Percentiles rank a stretch among this genome's conserved stretches.
Evolutionary conservation across 805 yeast genomes (phyloP).

Genomic region (Metschnikowia dekortorum): DNA sequence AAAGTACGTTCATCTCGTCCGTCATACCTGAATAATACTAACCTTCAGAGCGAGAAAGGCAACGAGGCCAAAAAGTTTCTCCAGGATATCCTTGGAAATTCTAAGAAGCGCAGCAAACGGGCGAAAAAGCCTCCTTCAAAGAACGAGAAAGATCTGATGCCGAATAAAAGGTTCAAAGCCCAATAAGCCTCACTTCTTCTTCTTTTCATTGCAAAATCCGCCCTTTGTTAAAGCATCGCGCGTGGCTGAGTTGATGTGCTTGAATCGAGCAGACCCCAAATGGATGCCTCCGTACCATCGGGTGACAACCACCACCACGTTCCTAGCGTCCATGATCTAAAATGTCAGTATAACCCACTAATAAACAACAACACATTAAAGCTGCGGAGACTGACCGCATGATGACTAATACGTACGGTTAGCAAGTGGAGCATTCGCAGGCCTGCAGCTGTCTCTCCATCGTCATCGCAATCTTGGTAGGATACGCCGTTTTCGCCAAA

Average conservation of each 20-base stretch:
- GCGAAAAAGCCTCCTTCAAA: conserved; percentile 3
- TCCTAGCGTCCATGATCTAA: conserved; percentile 70
- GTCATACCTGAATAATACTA: neutral
- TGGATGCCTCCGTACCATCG: conserved; percentile 94
- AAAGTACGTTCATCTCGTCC: neutral
- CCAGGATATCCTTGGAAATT: conserved; percentile 10
- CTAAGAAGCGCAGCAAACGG: conserved; percentile 10
- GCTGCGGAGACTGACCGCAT: neutral
- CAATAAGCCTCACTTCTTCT: conserved; percentile 2
- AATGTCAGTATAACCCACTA: conserved; percentile 21
- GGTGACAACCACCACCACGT: conserved; percentile 79
- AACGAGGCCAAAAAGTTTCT: conserved; percentile 14
- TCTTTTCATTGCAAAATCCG: conserved; percentile 33
- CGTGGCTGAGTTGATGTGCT: conserved; percentile 86
- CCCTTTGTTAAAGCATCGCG: conserved; percentile 77
- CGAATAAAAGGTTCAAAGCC: conserved; percentile 7
- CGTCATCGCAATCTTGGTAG: conserved; percentile 89
- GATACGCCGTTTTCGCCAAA: conserved; percentile 49
- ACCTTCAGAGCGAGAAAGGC: conserved; percentile 1
- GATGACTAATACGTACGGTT: conserved; percentile 41
- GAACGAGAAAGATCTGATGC: conserved; percentile 3
- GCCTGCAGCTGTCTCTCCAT: conserved; percentile 97
- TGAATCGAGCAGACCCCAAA: conserved; percentile 90
- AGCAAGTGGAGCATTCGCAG: conserved; percentile 75
- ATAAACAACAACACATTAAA: neutral